Base-by-base conservation (phyloP, 306 rosid genomes). In the Luffa aegyptiaca region DNA sequence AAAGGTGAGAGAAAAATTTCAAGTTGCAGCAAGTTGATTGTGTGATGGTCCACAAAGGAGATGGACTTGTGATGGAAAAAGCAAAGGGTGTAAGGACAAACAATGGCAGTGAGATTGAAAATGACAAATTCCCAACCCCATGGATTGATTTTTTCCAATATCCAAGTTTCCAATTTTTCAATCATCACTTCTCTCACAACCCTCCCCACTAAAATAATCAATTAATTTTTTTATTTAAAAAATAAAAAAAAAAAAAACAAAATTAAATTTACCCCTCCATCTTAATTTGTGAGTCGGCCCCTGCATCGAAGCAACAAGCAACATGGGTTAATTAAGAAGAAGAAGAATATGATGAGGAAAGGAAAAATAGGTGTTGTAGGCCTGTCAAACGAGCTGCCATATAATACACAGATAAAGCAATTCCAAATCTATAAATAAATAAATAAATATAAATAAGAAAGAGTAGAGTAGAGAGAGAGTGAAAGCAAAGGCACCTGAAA, bases 31-130 rank as follows among this genome's bases (percentile, higher is more conserved):
- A 70, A 70, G 56, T 70, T 70, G 76, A 70, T 63, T 70, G 5
- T 20, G 10, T n/a, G 56, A 20, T 70, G 76, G 76, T 45, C 76
- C 76, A 70, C 76, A 9, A 21, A 70, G n/a, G 36, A 70, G 76
- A 70, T 42, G n/a, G 76, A 70, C 39, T 41, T 68, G 75, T 68
- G 75, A 68, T 68, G 74, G 14, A 66, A 66, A 66, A 66, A 66
- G 6, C 33, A 39, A 66, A 66, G 74, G 6, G 13, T 62, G 6
- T 8, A 62, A 8, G 46, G 46, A 65, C 46, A 65, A 65, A 11
- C 72, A 68, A 69, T 69, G 36, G 75, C 75, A 69, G 52, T 9
- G 21, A 42, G 75, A 45, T 69, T 20, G 75, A 69, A n/a, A 44
- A n/a, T 69, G 75, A 69, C 75, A 42, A 66, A 21, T 69, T 69